Conservation (phyloP, 495 filamentous ascomycete species). For the Trichoderma virens region DNA sequence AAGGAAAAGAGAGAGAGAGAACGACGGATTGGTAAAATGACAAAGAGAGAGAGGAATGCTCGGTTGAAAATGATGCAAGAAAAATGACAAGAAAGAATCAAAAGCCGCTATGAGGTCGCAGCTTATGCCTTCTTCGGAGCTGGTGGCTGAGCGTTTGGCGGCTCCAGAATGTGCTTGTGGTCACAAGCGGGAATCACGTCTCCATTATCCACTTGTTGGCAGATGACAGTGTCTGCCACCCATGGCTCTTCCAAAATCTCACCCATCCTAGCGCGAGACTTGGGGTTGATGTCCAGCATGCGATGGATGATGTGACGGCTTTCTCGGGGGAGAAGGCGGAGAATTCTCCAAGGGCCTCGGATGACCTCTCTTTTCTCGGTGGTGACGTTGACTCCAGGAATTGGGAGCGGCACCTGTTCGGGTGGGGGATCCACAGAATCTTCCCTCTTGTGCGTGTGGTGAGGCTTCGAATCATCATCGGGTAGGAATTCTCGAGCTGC, state of each 20-base stretch:
- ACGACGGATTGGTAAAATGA: neutral
- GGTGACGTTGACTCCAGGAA: slow-evolving; percentile 23
- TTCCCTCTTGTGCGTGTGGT: slow-evolving; percentile 9
- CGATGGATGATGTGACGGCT: slow-evolving; percentile 80
- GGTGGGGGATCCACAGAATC: slow-evolving; percentile 15
- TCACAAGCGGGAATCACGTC: slow-evolving; percentile 39
- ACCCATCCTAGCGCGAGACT: slow-evolving; percentile 69
- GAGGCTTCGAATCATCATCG: slow-evolving; percentile 15
- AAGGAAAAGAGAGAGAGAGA: neutral
- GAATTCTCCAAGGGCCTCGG: slow-evolving; percentile 85
- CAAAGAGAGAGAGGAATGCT: neutral
- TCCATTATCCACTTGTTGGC: slow-evolving; percentile 38
- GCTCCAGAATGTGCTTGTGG: slow-evolving; percentile 48
- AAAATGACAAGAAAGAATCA: neutral
- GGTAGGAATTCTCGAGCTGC: slow-evolving; percentile 30
- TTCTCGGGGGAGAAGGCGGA: slow-evolving; percentile 87
- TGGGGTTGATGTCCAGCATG: slow-evolving; percentile 88
- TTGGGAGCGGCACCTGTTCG: slow-evolving; percentile 17
- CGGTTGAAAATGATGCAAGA: slow-evolving; percentile 9
- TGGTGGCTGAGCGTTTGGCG: slow-evolving; percentile 28
- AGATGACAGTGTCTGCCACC: slow-evolving; percentile 63
- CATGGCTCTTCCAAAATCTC: slow-evolving; percentile 88
- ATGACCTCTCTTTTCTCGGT: slow-evolving; percentile 67
- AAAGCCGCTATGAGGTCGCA: neutral
- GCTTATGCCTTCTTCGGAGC: slow-evolving; percentile 18